Evolutionary conservation across 31 red algal species (phyloP), one percentile per base, ranked within the genome.

Genomic region (Odonthalia washingtoniensis): DNA sequence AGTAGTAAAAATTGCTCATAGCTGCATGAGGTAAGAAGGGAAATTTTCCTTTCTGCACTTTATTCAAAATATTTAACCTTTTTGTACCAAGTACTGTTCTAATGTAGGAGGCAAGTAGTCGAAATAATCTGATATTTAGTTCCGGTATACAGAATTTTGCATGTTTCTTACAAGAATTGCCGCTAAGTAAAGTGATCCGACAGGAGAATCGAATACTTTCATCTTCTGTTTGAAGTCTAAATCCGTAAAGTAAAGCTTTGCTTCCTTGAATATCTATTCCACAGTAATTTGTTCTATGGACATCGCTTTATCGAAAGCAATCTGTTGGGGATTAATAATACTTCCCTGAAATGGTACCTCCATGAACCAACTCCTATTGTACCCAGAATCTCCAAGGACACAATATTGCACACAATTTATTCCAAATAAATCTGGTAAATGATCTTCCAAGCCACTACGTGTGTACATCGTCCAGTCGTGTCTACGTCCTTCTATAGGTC

Each of bases 321-420:
- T 9, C 28, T 43, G 21, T 37, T 5, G 32, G 14, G 74, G 35
- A 46, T 6, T 77, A 5, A 77, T 5, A 17, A 42, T 27, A 44
- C 32, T 37, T 18, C 74, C 74, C 43, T 77, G 38, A 38, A 77
- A 77, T 77, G 40, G 74, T 37, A 77, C 74, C 37, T 77, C 40
- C 40, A 77, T 38, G 27, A 43, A 77, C 30, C 40, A 37, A 4
- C 74, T 40, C 14, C 24, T 46, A 27, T 44, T 46, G 66, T 43
- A 77, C 12, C 74, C 74, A n/a, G 12, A 18, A 44, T 77, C 40
- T n/a, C 74, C 27, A 46, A 17, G 27, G 5, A 77, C 12, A 5
- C 74, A 77, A 46, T 43, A 77, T 38, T 77, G 21, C 14, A 12
- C 74, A 18, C 28, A 14, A 14, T 46, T 16, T 38, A 38, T 16